Evolutionary conservation across 345 rosid genomes (phyloP), one percentile per base, ranked within the genome.

Genomic region (Luvunga scandens): DNA sequence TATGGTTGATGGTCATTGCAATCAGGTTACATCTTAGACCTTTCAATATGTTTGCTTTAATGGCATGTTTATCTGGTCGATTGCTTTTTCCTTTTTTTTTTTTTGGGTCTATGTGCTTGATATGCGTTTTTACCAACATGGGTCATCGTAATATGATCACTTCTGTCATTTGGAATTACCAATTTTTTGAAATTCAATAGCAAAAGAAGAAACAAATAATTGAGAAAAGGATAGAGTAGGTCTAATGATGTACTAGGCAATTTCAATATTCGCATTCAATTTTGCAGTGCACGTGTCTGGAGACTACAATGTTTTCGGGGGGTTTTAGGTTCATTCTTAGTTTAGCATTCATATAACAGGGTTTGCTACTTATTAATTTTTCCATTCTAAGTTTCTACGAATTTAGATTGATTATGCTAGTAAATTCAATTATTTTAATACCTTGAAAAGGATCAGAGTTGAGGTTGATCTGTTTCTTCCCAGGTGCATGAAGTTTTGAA

Each of bases 401-500:
- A 18, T 53, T 53, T 53, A 12, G 50, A 3, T 6, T 19, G 22
- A 53, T 53, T 18, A 53, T 53, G 57, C 34, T 65, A 18, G 22
- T 33, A 33, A 74, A 56, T 72, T 72, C 4, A 67, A 34, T 56
- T 69, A 34, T 75, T 70, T 25, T 62, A 57, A 53, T 73, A 48
- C 31, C 14, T 78, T 4, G 25, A 63, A 45, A 36, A 75, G 7
- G 39, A 72, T 12, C 33, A 3, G 69, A 22, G 24, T 65, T 53
- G 21, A 72, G n/a, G 34, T 69, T 7, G 39, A 28, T 38, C 31
- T 75, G 22, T 78, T 81, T 61, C 60, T 61, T 56, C 65, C 65
- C 87, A 95, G 99, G 92, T 93, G 76, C 91, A 87, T 81, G 99
- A 92, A 88, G 92, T 95, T 79, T 84, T 95, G 88, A 95, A 93